These are phyloP conservation scores for Raphidocelis subcapitata DNA, from an alignment of 139 green algal genomes.

Conservation along the genomic window DNA sequence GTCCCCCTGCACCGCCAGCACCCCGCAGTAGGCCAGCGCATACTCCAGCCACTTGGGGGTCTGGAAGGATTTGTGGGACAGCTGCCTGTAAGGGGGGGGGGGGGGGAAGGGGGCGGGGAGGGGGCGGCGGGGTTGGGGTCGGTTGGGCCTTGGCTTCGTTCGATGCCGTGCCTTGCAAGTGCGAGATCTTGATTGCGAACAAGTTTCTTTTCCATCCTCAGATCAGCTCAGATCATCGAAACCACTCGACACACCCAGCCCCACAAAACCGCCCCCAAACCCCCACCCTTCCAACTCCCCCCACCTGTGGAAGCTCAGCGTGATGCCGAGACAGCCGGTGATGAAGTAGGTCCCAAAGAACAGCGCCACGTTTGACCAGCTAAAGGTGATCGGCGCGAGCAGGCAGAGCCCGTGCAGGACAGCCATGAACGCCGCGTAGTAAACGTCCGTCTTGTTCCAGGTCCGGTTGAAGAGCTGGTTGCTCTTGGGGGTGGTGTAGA, in stretches of 20 bases:
- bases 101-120: neutral
- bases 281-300: no score
- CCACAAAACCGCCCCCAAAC: no score
- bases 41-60: slow-evolving; percentile 99
- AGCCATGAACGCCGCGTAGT: slow-evolving; percentile 76
- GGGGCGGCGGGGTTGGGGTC: no score
- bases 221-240: no score
- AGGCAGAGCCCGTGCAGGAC: slow-evolving; percentile 75
- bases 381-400: slow-evolving; percentile 81
- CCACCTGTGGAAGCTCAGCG: slow-evolving; percentile 91
- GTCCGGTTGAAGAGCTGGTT: slow-evolving; percentile 55
- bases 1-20: slow-evolving; percentile 88
- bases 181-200: no score
- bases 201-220: no score
- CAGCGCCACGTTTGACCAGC: slow-evolving; percentile 73
- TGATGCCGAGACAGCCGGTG: slow-evolving; percentile 97
- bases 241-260: no score
- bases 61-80: slow-evolving; percentile 89
- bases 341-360: slow-evolving; percentile 92
- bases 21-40: slow-evolving; percentile 95
- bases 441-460: slow-evolving; percentile 74
- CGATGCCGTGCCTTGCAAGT: no score
- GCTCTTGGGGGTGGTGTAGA: slow-evolving; percentile 52
- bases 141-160: neutral
- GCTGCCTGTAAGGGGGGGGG: no score